Evolutionary conservation across 2,329 filamentous ascomycete species (phyloP).

Genomic region (Curvularia lunata): DNA sequence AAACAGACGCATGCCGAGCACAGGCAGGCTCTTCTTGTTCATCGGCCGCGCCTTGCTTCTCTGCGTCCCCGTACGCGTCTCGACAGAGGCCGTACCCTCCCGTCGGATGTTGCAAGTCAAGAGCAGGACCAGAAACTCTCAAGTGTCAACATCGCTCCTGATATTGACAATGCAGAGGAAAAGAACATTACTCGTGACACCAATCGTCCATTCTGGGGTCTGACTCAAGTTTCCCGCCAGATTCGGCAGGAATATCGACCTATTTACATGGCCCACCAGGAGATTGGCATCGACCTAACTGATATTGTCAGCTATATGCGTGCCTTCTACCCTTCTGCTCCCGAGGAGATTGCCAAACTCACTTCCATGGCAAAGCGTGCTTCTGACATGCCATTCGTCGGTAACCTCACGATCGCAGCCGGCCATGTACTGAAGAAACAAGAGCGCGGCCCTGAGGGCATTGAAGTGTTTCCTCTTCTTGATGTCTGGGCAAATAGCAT

Average conservation of each 20-base stretch:
- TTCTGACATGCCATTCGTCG: slow-evolving; percentile 28
- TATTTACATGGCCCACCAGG: slow-evolving; percentile 31
- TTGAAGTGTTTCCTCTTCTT: slow-evolving; percentile 34
- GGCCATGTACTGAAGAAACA: slow-evolving; percentile 17
- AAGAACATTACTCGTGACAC: slow-evolving; percentile 13
- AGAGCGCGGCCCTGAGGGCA: slow-evolving; percentile 21
- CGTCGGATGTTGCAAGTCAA: slow-evolving; percentile 23
- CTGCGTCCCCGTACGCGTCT: slow-evolving; percentile 34
- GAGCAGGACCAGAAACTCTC: slow-evolving; percentile 19
- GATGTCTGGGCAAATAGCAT: slow-evolving; percentile 39
- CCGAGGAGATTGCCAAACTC: slow-evolving; percentile 9
- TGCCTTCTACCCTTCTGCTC: slow-evolving; percentile 28
- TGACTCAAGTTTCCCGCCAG: slow-evolving; percentile 36
- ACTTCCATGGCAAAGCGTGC: slow-evolving; percentile 2
- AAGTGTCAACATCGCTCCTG: background rate
- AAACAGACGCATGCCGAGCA: slow-evolving; percentile 10
- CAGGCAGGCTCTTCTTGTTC: slow-evolving; percentile 33
- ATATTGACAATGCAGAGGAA: slow-evolving; percentile 3
- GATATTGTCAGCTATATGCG: slow-evolving; percentile 27
- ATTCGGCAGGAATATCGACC: slow-evolving; percentile 38
- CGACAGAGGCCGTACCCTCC: slow-evolving; percentile 23
- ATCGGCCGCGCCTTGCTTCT: slow-evolving; percentile 34
- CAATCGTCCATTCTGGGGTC: slow-evolving; percentile 33
- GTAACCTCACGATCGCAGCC: slow-evolving; percentile 40
- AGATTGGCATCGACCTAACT: slow-evolving; percentile 38